Evolutionary conservation across 257 asterid species (phyloP), one percentile per base, ranked within the genome.

Genomic region (Dorcoceras hygrometricum): DNA sequence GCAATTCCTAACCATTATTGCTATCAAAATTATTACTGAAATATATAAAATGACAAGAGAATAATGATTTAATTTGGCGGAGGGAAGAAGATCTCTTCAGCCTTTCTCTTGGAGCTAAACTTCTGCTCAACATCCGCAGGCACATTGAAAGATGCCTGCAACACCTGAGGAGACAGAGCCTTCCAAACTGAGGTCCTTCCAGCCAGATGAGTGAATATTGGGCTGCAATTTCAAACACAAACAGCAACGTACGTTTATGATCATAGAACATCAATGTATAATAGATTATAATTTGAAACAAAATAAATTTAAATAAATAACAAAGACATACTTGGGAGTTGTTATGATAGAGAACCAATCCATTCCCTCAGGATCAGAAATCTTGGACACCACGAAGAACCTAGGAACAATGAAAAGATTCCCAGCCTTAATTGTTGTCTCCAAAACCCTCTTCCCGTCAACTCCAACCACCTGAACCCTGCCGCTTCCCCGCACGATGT

Each of bases 301-400:
- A n/a, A n/a, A n/a, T n/a, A n/a, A n/a, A n/a, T n/a, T n/a, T n/a
- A n/a, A n/a, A 48, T 8, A 26, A 50, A 3, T 48, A 51, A 36
- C 12, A 43, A 1, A 2, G 0, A 72, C 91, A 63, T 43, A 87
- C 92, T 88, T 79, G 2, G 94, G 96, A 46, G 91, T 86, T 8
- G 88, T 82, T 77, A 89, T 83, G 63, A 86, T 86, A 10, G 96
- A 89, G 86, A 89, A 89, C 96, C 96, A 89, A 36, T 82, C 95
- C 86, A 89, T 18, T 72, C 96, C 96, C 43, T 76, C 89, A n/a
- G 86, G 68, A 60, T 79, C 84, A 0, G 82, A 77, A 25, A 88
- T 88, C 89, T 88, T 88, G 0, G 96, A 80, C 6, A 88, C 94
- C 0, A 81, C 94, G 16, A 73, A 89, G 72, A 89, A 89, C 77